Conservation (phyloP, 345 rosid genomes). For the Acer yangbiense region DNA sequence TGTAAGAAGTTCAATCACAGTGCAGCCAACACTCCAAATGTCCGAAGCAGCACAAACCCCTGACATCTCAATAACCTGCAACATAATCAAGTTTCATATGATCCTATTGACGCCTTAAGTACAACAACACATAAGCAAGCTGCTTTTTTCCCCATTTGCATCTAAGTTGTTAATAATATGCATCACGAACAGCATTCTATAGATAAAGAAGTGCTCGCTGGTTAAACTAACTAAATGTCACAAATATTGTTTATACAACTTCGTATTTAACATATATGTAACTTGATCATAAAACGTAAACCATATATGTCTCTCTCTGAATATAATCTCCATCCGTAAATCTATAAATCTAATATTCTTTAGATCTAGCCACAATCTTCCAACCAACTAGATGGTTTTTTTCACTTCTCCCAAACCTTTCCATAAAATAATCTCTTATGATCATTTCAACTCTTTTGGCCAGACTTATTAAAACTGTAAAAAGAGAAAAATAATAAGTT, state of each 20-base stretch:
- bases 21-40: slow-evolving; percentile 99
- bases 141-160: background rate
- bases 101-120: slow-evolving; percentile 7
- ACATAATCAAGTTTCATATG: slow-evolving; percentile 27
- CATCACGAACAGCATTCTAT: background rate
- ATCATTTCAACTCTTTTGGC: no score
- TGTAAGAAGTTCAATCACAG: slow-evolving; percentile 96
- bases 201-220: background rate
- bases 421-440: no score
- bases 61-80: slow-evolving; percentile 98
- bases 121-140: background rate
- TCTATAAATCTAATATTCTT: no score
- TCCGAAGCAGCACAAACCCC: slow-evolving; percentile 99
- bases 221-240: background rate
- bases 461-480: no score
- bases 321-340: no score
- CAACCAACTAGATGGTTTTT: no score
- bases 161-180: background rate
- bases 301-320: no score
- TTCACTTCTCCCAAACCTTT: no score
- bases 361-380: no score
- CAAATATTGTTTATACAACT: background rate
- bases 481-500: no score
- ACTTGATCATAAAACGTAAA: background rate
- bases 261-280: background rate